Evolutionary conservation across 2,329 filamentous ascomycete genomes (phyloP).

Genomic region (Claviceps maximensis): DNA sequence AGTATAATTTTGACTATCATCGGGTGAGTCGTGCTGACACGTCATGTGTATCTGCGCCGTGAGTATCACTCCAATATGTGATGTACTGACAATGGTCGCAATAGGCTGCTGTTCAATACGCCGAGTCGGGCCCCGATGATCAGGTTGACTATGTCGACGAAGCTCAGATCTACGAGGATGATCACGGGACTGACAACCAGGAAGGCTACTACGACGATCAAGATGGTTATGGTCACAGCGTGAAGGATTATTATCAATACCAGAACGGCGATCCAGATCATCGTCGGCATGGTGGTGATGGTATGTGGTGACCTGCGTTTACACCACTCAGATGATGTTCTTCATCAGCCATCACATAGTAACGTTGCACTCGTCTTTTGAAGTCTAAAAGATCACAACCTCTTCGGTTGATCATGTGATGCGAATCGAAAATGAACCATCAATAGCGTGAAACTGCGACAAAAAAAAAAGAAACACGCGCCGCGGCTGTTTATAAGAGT

Average conservation of each 20-base stretch:
- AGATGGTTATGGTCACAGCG: conserved; percentile 25
- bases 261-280: conserved; percentile 20
- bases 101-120: conserved; percentile 33
- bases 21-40: conserved; percentile 25
- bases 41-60: background rate
- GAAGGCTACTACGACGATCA: conserved; percentile 24
- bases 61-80: background rate
- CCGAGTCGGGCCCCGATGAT: conserved; percentile 27
- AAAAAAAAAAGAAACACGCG: background rate
- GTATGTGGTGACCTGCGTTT: conserved; percentile 28
- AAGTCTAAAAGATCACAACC: conserved; percentile 5
- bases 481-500: conserved; percentile 12
- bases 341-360: conserved; percentile 5
- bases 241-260: conserved; percentile 29
- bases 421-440: conserved; percentile 8
- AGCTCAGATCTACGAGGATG: conserved; percentile 40
- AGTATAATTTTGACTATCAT: conserved; percentile 41
- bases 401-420: background rate
- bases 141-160: conserved; percentile 38
- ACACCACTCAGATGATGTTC: background rate
- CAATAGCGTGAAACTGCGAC: background rate
- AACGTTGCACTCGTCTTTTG: conserved; percentile 2
- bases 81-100: background rate
- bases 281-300: conserved; percentile 22
- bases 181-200: conserved; percentile 29